Evolutionary conservation across 768 basidiomycete species (phyloP), one percentile per base, ranked within the genome.

Genomic region (Myochromella boudieri): DNA sequence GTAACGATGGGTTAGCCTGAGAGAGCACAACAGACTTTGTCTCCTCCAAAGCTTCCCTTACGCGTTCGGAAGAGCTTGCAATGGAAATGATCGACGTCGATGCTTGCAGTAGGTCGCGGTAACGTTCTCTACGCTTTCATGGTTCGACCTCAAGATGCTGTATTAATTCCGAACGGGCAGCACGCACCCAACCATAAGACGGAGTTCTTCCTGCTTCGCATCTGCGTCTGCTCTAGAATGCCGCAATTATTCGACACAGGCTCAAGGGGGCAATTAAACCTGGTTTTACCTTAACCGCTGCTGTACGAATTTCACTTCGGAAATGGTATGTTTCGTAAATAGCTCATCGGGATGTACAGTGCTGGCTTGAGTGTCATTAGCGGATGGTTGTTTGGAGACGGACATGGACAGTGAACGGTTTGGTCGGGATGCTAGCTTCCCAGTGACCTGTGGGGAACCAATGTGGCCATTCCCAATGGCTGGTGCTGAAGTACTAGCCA

Each of bases 121-220:
- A 93, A 55, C 90, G 84, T 82, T 92, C 91, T 68, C 91, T 93
- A 65, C 64, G 60, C 79, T 81, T 83, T 79, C 80, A 69, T 62
- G 62, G 58, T 68, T 68, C 59, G 62, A 57, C 70, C 49, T 58
- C 48, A 54, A 55, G 38, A 47, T 48, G 51, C 46, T 46, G 44
- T 28, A 47, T 18, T 8, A 31, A 27, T 25, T 24, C 25, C 26
- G 11, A 20, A 14, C 43, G 33, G 38, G 26, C 48, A 34, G 53
- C 37, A 84, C 91, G 79, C 71, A 93, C 91, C 91, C 91, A 68
- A 93, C 91, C 91, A 92, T 93, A 36, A 88, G 72, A 58, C 91
- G 78, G 34, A 93, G 76, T 59, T 93, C 91, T 62, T 92, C 87
- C 58, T 91, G 87, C 64, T 93, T 92, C 34, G 82, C 84, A 60